Evolutionary conservation across 441 rosid species (phyloP), one percentile per base, ranked within the genome.

Genomic region (Gossypium trilobum): DNA sequence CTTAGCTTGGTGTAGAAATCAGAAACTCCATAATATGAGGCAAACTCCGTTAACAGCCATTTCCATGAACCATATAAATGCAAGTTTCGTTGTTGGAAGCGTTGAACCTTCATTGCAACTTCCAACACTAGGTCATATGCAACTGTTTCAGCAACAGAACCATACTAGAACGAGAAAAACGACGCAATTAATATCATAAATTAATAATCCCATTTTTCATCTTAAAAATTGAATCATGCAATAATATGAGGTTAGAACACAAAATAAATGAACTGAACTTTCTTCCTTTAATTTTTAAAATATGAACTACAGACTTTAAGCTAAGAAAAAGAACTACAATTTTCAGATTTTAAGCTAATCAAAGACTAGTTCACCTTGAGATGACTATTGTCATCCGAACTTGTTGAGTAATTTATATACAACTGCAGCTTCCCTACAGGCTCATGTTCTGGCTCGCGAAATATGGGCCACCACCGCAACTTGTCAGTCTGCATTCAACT

Each of bases 61-160:
- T 92, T 89, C 99, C 99, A 95, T 51, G 98, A 88, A 60, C 97
- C 99, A 82, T 83, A 75, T 68, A 95, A 79, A 82, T 86, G 71
- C 75, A 95, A 81, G 73, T 87, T 95, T 75, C 99, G 87, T 78
- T 92, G 99, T 76, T 91, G 98, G 84, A 95, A 92, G 51, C 72
- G 85, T 75, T 90, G 99, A 84, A 86, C 78, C 79, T 88, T 95
- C 97, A 95, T 85, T 42, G 97, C 97, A 75, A 91, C 95, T 82
- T 95, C 99, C 66, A 95, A 73, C 74, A 77, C 91, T 17, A 95
- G 77, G 83, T 95, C 99, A 86, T 95, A 95, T 29, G 97, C 96
- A 39, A 95, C 99, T 66, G 99, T 95, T 81, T 95, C 99, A 2
- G 98, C 99, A 56, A 95, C 98, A 74, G 97, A 89, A 57, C 98